Evolutionary conservation across 164 flowering plant genomes (phyloP).

Genomic region (Stephania yunnanensis): DNA sequence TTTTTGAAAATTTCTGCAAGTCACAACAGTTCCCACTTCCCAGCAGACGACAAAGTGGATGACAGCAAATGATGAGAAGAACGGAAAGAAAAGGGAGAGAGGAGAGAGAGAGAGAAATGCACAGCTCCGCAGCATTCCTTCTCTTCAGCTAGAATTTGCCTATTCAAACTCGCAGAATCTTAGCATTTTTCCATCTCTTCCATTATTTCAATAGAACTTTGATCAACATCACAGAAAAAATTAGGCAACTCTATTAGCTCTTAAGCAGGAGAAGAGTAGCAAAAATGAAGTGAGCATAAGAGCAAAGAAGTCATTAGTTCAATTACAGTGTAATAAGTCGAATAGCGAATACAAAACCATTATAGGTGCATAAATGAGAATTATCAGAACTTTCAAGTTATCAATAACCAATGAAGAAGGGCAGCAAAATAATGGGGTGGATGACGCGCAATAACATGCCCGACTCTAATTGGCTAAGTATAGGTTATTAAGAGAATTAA

Average conservation of each 20-base stretch:
- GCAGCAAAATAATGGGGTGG: too few relatives aligned
- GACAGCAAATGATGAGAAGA: not conserved
- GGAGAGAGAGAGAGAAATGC: not conserved
- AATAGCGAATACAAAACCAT: too few relatives aligned
- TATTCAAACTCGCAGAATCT: slow-evolving; percentile 51
- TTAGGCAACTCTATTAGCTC: not conserved
- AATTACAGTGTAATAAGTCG: too few relatives aligned
- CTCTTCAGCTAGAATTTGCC: slow-evolving; percentile 62
- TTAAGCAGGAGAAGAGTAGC: too few relatives aligned
- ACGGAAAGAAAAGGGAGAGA: too few relatives aligned
- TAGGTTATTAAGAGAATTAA: not conserved
- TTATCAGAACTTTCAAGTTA: too few relatives aligned
- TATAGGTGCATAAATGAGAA: too few relatives aligned
- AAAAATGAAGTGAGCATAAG: not conserved
- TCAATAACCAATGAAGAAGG: too few relatives aligned
- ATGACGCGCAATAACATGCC: too few relatives aligned
- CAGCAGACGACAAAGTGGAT: not conserved
- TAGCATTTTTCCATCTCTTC: slow-evolving; percentile 80
- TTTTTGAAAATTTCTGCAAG: not conserved
- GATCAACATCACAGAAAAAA: slow-evolving; percentile 25
- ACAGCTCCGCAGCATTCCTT: slow-evolving; percentile 27
- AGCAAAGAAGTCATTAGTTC: not conserved
- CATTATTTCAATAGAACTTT: slow-evolving; percentile 43
- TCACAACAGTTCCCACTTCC: not conserved
- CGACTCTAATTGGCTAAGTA: not conserved